A percentile compares a stretch with the other conserved stretches of the same genome.
Evolutionary conservation across 2,329 filamentous ascomycete genomes (phyloP).

Genomic region (Stagonosporopsis tanaceti): DNA sequence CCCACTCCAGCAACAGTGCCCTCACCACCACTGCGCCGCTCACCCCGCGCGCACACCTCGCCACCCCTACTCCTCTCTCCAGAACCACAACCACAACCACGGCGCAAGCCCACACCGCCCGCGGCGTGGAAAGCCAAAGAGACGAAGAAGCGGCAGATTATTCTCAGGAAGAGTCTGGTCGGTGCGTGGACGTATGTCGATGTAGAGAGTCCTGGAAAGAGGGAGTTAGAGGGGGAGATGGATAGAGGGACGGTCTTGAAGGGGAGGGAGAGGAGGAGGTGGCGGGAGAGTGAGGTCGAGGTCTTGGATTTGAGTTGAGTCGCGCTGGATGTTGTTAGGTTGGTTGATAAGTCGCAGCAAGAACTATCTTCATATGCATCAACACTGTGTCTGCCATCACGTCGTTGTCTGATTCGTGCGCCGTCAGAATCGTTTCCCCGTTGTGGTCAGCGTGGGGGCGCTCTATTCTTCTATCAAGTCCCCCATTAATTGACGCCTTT

Average conservation of each 20-base stretch:
- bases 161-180: slow-evolving; percentile 42
- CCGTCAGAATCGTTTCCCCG: too few relatives aligned
- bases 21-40: slow-evolving; percentile 26
- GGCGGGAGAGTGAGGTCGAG: slow-evolving; percentile 49
- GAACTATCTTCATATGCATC: too few relatives aligned
- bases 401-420: too few relatives aligned
- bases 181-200: slow-evolving; percentile 47
- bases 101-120: slow-evolving; percentile 21
- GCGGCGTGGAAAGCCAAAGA: slow-evolving; percentile 42
- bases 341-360: neutral
- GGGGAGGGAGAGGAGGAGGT: slow-evolving; percentile 39
- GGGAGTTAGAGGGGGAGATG: neutral
- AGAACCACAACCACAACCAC: neutral
- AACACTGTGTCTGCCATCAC: too few relatives aligned
- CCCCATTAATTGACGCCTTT: too few relatives aligned
- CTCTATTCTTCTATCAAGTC: too few relatives aligned
- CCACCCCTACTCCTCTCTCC: slow-evolving; percentile 13
- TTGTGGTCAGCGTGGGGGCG: too few relatives aligned
- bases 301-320: slow-evolving; percentile 43
- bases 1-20: slow-evolving; percentile 1
- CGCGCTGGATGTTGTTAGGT: neutral
- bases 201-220: slow-evolving; percentile 25
- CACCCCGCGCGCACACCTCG: slow-evolving; percentile 29
- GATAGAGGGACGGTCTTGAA: slow-evolving; percentile 14
- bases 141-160: slow-evolving; percentile 43